Percentiles rank a stretch among this genome's conserved stretches.
phyloP scores from a whole-genome alignment of 2,329 filamentous ascomycete species.

The Neofusicoccum parvum region DNA sequence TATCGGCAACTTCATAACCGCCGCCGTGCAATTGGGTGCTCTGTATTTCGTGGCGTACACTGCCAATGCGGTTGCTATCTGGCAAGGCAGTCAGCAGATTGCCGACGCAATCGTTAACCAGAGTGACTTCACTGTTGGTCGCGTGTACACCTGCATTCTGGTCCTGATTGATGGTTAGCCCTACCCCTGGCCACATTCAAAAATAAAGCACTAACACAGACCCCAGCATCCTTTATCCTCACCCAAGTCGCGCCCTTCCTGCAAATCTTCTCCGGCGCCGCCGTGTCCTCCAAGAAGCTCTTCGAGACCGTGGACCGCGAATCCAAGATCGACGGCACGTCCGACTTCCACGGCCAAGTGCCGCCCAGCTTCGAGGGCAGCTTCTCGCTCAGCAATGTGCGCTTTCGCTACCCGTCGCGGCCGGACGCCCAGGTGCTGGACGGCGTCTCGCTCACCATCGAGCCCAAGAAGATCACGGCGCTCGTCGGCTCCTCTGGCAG shows the following conservation, averaged over 20 bases:
- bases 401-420: conserved; percentile 46
- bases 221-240: conserved; percentile 4
- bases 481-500: conserved; percentile 67
- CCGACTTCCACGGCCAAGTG: conserved; percentile 4
- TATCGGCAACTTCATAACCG: conserved; percentile 9
- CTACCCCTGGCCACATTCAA: neutral
- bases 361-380: conserved; percentile 21
- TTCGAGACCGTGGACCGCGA: neutral
- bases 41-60: conserved; percentile 10
- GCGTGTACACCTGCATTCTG: conserved; percentile 1
- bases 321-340: conserved; percentile 10
- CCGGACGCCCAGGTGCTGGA: conserved; percentile 43
- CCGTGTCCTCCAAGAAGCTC: conserved; percentile 1
- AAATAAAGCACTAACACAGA: neutral
- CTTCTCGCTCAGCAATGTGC: conserved; percentile 42
- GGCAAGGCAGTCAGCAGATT: conserved; percentile 17
- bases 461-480: conserved; percentile 44
- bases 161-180: conserved; percentile 3
- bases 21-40: neutral
- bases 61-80: conserved; percentile 12
- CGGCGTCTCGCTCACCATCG: conserved; percentile 39
- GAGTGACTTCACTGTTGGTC: neutral
- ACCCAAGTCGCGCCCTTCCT: conserved; percentile 16
- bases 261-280: conserved; percentile 1
- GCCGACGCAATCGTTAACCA: neutral